Conservation (phyloP, 441 rosid species). For the Breynia disticha region DNA sequence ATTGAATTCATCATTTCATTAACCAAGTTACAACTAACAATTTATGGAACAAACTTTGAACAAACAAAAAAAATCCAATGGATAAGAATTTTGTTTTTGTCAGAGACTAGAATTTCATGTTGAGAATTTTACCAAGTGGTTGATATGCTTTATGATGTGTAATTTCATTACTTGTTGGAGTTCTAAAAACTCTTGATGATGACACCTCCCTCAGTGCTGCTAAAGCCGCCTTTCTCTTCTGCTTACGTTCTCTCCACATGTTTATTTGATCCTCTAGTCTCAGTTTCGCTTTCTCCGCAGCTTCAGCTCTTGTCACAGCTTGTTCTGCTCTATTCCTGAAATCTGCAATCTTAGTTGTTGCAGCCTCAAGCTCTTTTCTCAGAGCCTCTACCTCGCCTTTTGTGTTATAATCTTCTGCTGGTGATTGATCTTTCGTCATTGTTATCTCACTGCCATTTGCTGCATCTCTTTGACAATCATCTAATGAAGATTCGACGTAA, state of each 20-base stretch:
- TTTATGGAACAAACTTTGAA: neutral
- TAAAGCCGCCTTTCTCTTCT: constrained; percentile 38
- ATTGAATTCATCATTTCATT: neutral
- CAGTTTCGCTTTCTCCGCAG: constrained; percentile 42
- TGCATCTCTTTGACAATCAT: neutral
- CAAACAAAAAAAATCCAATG: neutral
- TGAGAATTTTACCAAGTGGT: constrained; percentile 42
- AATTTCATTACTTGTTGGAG: constrained; percentile 12
- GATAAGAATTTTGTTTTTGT: neutral
- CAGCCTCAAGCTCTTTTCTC: constrained; percentile 32
- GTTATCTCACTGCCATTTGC: neutral
- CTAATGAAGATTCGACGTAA: no score
- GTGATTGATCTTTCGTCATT: constrained; percentile 16
- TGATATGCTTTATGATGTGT: constrained; percentile 11
- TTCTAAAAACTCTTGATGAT: constrained; percentile 9
- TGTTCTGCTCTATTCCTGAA: constrained; percentile 42
- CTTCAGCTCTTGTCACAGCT: constrained; percentile 39
- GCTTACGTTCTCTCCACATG: constrained; percentile 32
- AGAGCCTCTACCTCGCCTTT: constrained; percentile 12
- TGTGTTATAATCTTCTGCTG: constrained; percentile 3
- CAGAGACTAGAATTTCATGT: constrained; percentile 31
- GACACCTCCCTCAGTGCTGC: constrained; percentile 36
- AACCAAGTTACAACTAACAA: neutral
- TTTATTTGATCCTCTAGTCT: constrained; percentile 33
- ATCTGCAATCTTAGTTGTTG: constrained; percentile 26